A percentile compares a stretch with the other conserved stretches of the same genome.
phyloP scores from a whole-genome alignment of 2,329 filamentous ascomycete genomes.

The Fusarium nanum region DNA sequence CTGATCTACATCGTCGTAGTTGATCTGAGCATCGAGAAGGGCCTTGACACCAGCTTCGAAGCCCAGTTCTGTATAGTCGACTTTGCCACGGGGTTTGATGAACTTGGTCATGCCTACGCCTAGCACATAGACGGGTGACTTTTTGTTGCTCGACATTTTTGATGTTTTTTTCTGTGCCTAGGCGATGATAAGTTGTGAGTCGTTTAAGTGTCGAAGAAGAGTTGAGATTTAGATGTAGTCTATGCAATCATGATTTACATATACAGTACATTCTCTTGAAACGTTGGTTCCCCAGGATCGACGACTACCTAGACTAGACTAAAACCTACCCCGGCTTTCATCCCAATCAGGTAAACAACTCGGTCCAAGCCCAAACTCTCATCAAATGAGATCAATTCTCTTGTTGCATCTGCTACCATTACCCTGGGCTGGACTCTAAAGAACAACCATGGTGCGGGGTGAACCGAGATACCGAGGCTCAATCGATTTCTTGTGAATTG shows the following conservation, averaged over 20 bases:
- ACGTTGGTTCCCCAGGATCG: slow-evolving; percentile 6
- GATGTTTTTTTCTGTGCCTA: not conserved
- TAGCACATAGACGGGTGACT: slow-evolving; percentile 80
- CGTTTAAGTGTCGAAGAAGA: not conserved
- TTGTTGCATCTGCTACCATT: slow-evolving; percentile 17
- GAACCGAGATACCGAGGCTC: slow-evolving; percentile 43
- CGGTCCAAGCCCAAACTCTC: slow-evolving; percentile 14
- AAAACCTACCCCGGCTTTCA: slow-evolving; percentile 18
- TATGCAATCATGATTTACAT: slow-evolving; percentile 14
- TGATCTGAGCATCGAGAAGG: slow-evolving; percentile 87
- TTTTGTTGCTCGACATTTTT: slow-evolving; percentile 62
- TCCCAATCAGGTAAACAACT: slow-evolving; percentile 26
- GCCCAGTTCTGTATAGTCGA: slow-evolving; percentile 93
- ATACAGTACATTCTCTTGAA: not conserved
- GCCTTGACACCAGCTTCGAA: slow-evolving; percentile 94
- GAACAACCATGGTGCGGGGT: slow-evolving; percentile 35
- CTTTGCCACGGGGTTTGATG: slow-evolving; percentile 94
- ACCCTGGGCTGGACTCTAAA: slow-evolving; percentile 15
- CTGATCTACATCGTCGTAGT: slow-evolving; percentile 95
- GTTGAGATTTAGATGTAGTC: not conserved
- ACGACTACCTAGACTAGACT: slow-evolving; percentile 2
- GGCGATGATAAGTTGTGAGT: not conserved
- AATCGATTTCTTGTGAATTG: slow-evolving; percentile 4
- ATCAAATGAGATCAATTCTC: slow-evolving; percentile 20
- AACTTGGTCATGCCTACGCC: slow-evolving; percentile 99